Percentiles rank a stretch among this genome's conserved stretches.
These are phyloP conservation scores for Fagus sylvatica DNA, from an alignment of 306 rosid species.

Conservation along the genomic window DNA sequence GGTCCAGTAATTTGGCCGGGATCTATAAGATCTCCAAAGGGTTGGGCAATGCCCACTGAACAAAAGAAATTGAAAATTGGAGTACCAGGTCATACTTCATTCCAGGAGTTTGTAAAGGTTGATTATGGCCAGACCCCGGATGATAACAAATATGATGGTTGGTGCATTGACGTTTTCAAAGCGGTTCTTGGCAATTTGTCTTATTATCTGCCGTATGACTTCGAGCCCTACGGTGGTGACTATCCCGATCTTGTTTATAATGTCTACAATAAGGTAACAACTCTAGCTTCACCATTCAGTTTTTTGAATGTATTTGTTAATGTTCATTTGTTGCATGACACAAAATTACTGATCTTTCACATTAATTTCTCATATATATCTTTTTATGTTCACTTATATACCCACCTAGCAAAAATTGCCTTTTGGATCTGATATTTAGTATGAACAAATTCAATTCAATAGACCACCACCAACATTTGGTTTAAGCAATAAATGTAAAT, in stretches of 20 bases:
- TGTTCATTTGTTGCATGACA: neutral
- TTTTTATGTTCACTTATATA: too few species aligned
- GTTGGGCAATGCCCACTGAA: conserved; percentile 61
- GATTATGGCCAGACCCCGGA: conserved; percentile 22
- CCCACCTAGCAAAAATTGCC: too few species aligned
- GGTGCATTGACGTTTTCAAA: conserved; percentile 51
- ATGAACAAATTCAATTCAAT: too few species aligned
- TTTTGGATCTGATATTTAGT: too few species aligned
- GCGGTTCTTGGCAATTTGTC: conserved; percentile 26
- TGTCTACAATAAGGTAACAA: conserved; percentile 56
- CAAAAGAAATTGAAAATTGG: conserved; percentile 51
- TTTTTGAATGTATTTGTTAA: neutral
- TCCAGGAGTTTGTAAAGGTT: conserved; percentile 56
- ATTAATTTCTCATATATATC: too few species aligned
- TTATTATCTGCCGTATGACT: conserved; percentile 45
- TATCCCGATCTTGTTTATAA: conserved; percentile 48
- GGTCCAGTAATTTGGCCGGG: conserved; percentile 67
- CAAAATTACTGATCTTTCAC: too few species aligned
- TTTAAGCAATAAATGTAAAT: too few species aligned
- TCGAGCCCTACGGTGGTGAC: conserved; percentile 23
- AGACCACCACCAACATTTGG: too few species aligned
- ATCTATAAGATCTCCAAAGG: conserved; percentile 46
- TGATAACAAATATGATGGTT: conserved; percentile 39
- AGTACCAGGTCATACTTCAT: conserved; percentile 54
- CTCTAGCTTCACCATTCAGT: neutral